Percentiles rank a stretch among this genome's conserved stretches.
phyloP scores from a whole-genome alignment of 352 stramenopile species.

The Phytophthora quininea region DNA sequence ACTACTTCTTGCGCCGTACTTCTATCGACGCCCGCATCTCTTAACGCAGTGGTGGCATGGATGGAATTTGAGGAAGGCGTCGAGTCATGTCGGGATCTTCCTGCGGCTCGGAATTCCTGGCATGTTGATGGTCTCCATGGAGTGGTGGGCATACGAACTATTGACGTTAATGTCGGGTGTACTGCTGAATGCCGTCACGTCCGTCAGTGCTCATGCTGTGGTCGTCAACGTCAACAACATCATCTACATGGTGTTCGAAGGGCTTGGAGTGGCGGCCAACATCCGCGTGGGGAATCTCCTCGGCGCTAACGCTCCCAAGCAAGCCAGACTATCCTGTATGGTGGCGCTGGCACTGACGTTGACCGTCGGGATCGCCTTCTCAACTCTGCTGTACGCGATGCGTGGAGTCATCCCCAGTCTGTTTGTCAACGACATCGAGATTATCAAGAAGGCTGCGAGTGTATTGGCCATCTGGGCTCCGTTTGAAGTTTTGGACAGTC shows the following conservation, averaged over 20 bases:
- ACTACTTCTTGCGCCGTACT: slow-evolving; percentile 59
- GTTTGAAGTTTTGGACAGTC: slow-evolving; percentile 50
- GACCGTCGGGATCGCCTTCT: slow-evolving; percentile 40
- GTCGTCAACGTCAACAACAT: slow-evolving; percentile 68
- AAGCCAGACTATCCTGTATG: slow-evolving; percentile 46
- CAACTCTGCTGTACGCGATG: slow-evolving; percentile 36
- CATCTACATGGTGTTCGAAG: slow-evolving; percentile 76
- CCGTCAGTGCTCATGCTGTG: slow-evolving; percentile 69
- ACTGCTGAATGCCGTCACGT: slow-evolving; percentile 59
- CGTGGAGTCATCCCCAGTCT: background rate
- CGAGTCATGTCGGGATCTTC: slow-evolving; percentile 52
- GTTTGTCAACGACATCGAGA: slow-evolving; percentile 34
- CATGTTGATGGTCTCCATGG: slow-evolving; percentile 71
- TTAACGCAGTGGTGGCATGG: slow-evolving; percentile 61
- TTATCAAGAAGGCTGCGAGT: slow-evolving; percentile 34
- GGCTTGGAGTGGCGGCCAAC: slow-evolving; percentile 64
- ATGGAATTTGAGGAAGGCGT: slow-evolving; percentile 58
- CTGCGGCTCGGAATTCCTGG: slow-evolving; percentile 59
- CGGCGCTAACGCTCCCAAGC: slow-evolving; percentile 59
- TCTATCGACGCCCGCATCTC: slow-evolving; percentile 35
- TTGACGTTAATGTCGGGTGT: slow-evolving; percentile 69
- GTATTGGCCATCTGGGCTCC: slow-evolving; percentile 49
- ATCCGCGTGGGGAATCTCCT: slow-evolving; percentile 80
- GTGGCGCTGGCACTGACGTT: slow-evolving; percentile 46
- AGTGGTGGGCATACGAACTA: slow-evolving; percentile 81